These are phyloP conservation scores for Fusarium sp. DNA, from an alignment of 2,329 filamentous ascomycete species.

Conservation along the genomic window DNA sequence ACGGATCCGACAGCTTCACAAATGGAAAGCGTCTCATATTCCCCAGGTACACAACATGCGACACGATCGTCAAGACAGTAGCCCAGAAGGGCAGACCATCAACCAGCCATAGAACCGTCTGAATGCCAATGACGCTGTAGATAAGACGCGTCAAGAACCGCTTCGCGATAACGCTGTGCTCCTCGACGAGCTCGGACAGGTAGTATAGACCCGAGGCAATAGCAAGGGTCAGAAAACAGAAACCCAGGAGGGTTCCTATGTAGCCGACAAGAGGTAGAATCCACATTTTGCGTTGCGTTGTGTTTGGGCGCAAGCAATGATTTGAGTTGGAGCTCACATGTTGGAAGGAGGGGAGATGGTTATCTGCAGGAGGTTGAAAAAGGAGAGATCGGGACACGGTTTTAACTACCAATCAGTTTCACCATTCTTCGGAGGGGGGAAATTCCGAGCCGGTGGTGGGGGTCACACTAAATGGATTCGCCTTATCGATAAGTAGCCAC, in stretches of 20 bases:
- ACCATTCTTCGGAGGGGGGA: neutral
- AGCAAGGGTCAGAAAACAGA: constrained; percentile 91
- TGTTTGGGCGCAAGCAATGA: constrained; percentile 17
- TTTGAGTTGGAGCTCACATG: constrained; percentile 38
- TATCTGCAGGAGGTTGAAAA: constrained; percentile 14
- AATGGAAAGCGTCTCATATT: constrained; percentile 81
- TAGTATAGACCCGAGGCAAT: constrained; percentile 99
- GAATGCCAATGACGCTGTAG: constrained; percentile 79
- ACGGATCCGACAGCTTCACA: constrained; percentile 86
- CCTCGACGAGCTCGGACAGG: constrained; percentile 96
- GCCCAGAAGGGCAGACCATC: constrained; percentile 86
- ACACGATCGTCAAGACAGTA: constrained; percentile 78
- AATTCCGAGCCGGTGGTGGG: neutral
- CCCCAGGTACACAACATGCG: constrained; percentile 86
- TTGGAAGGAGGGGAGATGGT: constrained; percentile 16
- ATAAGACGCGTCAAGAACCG: constrained; percentile 87
- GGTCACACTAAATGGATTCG: no score
- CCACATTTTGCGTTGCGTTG: constrained; percentile 74
- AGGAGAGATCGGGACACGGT: constrained; percentile 36
- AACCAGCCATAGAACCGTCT: constrained; percentile 78
- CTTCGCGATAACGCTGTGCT: constrained; percentile 93
- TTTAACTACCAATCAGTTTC: constrained; percentile 35
- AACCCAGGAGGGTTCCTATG: constrained; percentile 85
- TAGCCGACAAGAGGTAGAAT: constrained; percentile 94
- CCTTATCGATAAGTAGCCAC: constrained; percentile 47